Evolutionary conservation across 1,139 yeast genomes (phyloP), one percentile per base, ranked within the genome.

Genomic region (Lodderomyces margitis): DNA sequence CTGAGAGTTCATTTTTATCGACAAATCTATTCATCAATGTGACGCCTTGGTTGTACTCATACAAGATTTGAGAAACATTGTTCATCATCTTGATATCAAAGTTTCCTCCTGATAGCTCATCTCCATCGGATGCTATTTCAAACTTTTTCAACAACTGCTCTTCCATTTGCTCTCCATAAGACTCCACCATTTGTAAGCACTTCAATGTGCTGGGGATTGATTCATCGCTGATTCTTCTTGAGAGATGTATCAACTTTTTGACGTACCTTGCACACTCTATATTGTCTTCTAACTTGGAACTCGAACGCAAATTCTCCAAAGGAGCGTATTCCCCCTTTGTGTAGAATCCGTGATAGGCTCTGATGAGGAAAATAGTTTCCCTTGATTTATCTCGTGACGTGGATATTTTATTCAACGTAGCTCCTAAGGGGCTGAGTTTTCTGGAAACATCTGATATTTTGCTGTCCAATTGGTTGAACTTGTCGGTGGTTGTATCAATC

Each of bases 11-110:
- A 58, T 86, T 89, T 56, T 86, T 89, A 56, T 81, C 83, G 34
- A 89, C 88, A 63, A 87, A 91, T 40, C 86, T 79, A 57, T 84
- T 89, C 11, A 88, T 84, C 10, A 89, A 94, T 46, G 83, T 82
- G 4, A 80, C 74, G 8, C 97, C 97, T 9, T 91, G 94, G 55
- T 92, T 91, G 64, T 83, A 91, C 46, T 82, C 87, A 41, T 82
- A 76, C 41, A 91, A 68, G n/a, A 89, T 78, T 39, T 78, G 79
- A 1, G 97, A 89, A 30, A 87, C 80, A 45, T 83, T 89, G 51
- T 78, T 81, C 86, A 92, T 83, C 12, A 12, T 21, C 28, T 19
- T 21, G 40, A 78, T 78, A n/a, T 74, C 73, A 53, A 82, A 75
- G 39, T 70, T 69, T 44, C 62, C 63, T 49, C 83, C 85, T 7